A percentile compares a stretch with the other conserved stretches of the same genome.
Evolutionary conservation across 2,329 filamentous ascomycete species (phyloP).

Genomic region (Ilyonectria destructans): DNA sequence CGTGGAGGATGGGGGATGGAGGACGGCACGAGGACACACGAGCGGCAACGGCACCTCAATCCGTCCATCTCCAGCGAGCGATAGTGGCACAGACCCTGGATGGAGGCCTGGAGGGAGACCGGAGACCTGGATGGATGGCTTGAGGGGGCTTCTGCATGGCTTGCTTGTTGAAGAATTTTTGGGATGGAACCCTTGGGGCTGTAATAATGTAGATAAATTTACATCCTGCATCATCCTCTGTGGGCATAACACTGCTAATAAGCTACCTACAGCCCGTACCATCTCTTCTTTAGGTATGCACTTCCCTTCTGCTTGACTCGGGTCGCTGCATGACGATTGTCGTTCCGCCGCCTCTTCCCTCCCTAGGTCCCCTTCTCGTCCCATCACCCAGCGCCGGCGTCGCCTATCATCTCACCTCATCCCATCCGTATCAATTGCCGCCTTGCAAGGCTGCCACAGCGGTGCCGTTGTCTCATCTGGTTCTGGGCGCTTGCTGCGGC

Average conservation of each 20-base stretch:
- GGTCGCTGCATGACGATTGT: not conserved
- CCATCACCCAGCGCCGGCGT: conserved; percentile 1
- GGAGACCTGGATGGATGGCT: too few relatives aligned
- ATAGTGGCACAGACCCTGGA: too few relatives aligned
- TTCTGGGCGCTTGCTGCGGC: conserved; percentile 10
- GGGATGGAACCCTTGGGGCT: too few relatives aligned
- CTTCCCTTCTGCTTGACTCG: too few relatives aligned
- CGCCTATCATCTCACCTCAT: conserved; percentile 15
- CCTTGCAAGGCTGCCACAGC: conserved; percentile 21
- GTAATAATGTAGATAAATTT: too few relatives aligned
- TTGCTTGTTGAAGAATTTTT: too few relatives aligned
- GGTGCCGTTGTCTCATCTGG: not conserved
- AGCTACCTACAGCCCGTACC: too few relatives aligned
- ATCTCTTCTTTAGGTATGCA: too few relatives aligned
- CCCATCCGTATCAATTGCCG: conserved; percentile 33
- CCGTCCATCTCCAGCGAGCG: not conserved
- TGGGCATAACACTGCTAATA: too few relatives aligned
- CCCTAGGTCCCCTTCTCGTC: conserved; percentile 28
- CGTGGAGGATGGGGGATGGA: not conserved
- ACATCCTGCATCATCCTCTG: too few relatives aligned
- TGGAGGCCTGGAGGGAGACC: too few relatives aligned
- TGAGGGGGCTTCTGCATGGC: too few relatives aligned
- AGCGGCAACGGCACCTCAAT: not conserved
- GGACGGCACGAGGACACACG: not conserved
- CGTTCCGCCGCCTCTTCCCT: conserved; percentile 20